Evolutionary conservation across 371 early-diverging fungal species (phyloP).

Genomic region (Mucor plumbeus): DNA sequence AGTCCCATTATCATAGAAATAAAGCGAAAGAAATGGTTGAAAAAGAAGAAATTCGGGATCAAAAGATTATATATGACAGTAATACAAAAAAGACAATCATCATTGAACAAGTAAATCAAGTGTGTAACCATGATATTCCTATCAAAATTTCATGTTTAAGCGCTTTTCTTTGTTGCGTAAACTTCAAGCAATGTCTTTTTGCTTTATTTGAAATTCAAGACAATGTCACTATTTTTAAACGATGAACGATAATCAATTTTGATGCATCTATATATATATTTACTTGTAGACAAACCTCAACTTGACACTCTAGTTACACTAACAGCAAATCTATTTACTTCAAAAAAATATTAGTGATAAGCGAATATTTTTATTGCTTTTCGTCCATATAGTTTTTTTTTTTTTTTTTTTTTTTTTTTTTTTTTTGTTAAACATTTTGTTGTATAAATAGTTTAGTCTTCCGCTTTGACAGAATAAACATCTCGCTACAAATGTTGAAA

Average conservation of each 20-base stretch:
- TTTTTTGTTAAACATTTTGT: background rate
- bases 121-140: slow-evolving; percentile 1
- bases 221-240: background rate
- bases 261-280: background rate
- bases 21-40: slow-evolving; percentile 4
- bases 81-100: slow-evolving; percentile 4
- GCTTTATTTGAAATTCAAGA: background rate
- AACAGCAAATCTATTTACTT: background rate
- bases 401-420: too few relatives aligned
- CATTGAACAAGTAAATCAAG: background rate
- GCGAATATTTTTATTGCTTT: background rate
- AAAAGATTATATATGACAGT: background rate
- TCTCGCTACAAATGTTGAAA: background rate
- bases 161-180: background rate
- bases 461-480: slow-evolving; percentile 10
- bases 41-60: slow-evolving; percentile 1
- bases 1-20: slow-evolving; percentile 9
- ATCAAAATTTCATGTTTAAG: background rate
- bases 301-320: background rate
- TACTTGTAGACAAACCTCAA: background rate
- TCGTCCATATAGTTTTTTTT: background rate
- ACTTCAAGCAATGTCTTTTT: background rate
- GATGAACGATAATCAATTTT: background rate
- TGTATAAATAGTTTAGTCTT: slow-evolving; percentile 1
- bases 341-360: background rate